Evolutionary conservation across 2,329 filamentous ascomycete species (phyloP).

Genomic region (Harringtonia aguacate): DNA sequence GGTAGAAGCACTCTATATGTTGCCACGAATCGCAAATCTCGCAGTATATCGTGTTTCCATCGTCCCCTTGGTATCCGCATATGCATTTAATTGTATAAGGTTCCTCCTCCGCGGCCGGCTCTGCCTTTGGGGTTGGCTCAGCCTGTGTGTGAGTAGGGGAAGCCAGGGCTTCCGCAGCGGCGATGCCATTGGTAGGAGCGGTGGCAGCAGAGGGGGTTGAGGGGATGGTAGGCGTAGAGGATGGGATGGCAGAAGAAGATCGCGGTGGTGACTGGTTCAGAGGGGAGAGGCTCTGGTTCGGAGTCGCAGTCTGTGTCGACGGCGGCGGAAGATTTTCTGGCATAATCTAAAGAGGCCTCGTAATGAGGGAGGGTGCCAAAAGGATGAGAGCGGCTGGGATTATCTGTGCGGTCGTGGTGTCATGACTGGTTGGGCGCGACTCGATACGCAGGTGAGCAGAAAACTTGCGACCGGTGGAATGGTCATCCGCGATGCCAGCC

Average conservation of each 20-base stretch:
- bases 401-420: constrained; percentile 2
- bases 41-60: constrained; percentile 95
- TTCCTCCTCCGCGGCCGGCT: constrained; percentile 58
- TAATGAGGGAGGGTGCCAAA: constrained; percentile 21
- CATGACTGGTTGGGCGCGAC: constrained; percentile 2
- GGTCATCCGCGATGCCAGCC: no score
- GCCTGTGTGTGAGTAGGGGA: not conserved
- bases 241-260: not conserved
- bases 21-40: constrained; percentile 96
- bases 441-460: not conserved
- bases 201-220: constrained; percentile 1
- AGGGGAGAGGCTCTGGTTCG: constrained; percentile 38
- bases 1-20: constrained; percentile 94
- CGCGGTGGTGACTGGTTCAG: constrained; percentile 17
- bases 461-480: no score
- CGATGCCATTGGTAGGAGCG: not conserved
- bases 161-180: not conserved
- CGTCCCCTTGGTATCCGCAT: constrained; percentile 85
- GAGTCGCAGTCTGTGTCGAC: constrained; percentile 44
- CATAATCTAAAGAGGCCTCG: constrained; percentile 47
- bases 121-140: constrained; percentile 24
- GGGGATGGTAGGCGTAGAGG: not conserved
- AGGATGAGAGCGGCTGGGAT: not conserved
- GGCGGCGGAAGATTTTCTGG: constrained; percentile 45
- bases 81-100: constrained; percentile 97